phyloP scores from a whole-genome alignment of 139 green algal genomes.

The Coccomyxa sp. region DNA sequence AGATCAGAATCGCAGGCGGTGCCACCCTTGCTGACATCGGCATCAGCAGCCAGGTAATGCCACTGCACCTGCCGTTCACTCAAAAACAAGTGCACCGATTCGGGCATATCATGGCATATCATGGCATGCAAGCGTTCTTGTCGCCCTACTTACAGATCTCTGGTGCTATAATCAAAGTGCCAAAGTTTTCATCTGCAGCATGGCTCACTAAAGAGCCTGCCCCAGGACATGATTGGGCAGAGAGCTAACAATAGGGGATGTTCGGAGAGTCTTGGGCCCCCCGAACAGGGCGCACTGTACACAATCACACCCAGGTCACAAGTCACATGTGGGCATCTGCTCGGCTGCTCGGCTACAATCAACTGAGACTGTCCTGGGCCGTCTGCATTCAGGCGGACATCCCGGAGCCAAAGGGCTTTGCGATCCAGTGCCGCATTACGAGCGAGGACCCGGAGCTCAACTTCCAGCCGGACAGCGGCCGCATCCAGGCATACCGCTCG shows the following conservation, averaged over 20 bases:
- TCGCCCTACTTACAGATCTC: neutral
- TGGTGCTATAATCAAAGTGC: neutral
- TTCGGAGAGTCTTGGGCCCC: too few species aligned
- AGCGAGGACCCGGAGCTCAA: conserved; percentile 85
- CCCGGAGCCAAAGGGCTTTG: conserved; percentile 64
- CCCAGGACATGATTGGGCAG: too few species aligned
- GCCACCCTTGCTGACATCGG: conserved; percentile 71
- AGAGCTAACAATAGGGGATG: too few species aligned
- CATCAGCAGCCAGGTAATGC: conserved; percentile 49
- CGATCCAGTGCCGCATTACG: conserved; percentile 95
- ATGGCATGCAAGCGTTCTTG: neutral
- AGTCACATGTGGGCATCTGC: too few species aligned
- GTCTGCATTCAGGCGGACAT: conserved; percentile 29
- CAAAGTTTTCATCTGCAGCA: neutral
- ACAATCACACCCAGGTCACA: too few species aligned
- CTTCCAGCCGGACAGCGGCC: conserved; percentile 87
- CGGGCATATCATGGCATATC: neutral
- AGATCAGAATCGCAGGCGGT: conserved; percentile 88
- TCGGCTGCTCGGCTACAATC: too few species aligned
- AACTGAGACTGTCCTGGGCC: too few species aligned
- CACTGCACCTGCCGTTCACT: neutral
- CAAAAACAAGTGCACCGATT: too few species aligned
- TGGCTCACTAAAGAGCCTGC: too few species aligned
- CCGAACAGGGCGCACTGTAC: too few species aligned
- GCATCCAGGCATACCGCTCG: conserved; percentile 75